Conservation (phyloP, 495 filamentous ascomycete species). For the Talaromyces trachyspermus region DNA sequence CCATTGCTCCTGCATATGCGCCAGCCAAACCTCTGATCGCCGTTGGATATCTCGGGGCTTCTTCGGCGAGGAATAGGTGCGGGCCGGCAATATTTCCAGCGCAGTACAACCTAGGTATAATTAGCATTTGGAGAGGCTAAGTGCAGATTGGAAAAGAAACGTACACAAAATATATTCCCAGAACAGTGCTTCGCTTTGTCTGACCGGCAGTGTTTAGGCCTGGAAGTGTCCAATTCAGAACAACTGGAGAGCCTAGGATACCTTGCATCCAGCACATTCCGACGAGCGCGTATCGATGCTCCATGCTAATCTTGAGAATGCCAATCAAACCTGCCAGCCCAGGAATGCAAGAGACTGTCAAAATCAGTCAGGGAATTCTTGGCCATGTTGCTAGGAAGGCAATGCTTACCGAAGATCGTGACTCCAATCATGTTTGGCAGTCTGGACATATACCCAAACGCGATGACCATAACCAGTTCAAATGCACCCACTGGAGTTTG, state of each 20-base stretch:
- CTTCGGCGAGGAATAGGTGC: conserved; percentile 31
- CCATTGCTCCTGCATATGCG: conserved; percentile 29
- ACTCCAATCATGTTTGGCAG: conserved; percentile 23
- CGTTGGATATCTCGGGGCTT: conserved; percentile 30
- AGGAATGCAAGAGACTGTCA: conserved; percentile 30
- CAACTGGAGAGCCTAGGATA: conserved; percentile 39
- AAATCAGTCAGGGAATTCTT: conserved; percentile 4
- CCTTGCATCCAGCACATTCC: conserved; percentile 47
- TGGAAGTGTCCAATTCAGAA: conserved; percentile 49
- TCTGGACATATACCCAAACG: conserved; percentile 32
- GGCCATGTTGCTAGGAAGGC: neutral
- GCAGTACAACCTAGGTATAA: conserved; percentile 28
- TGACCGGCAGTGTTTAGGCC: conserved; percentile 57
- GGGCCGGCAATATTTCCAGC: conserved; percentile 39
- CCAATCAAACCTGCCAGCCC: conserved; percentile 39
- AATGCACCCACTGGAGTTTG: conserved; percentile 40
- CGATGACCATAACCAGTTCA: conserved; percentile 29
- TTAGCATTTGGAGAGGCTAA: neutral
- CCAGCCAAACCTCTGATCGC: conserved; percentile 25
- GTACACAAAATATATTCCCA: conserved; percentile 21
- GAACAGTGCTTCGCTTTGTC: conserved; percentile 52
- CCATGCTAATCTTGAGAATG: conserved; percentile 32
- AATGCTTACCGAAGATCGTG: conserved; percentile 12
- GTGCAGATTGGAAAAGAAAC: neutral
- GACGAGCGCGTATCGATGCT: conserved; percentile 43